Percentiles rank a stretch among this genome's conserved stretches.
Conservation (phyloP, 2,329 filamentous ascomycete species). For the Fusarium protoensiforme region DNA sequence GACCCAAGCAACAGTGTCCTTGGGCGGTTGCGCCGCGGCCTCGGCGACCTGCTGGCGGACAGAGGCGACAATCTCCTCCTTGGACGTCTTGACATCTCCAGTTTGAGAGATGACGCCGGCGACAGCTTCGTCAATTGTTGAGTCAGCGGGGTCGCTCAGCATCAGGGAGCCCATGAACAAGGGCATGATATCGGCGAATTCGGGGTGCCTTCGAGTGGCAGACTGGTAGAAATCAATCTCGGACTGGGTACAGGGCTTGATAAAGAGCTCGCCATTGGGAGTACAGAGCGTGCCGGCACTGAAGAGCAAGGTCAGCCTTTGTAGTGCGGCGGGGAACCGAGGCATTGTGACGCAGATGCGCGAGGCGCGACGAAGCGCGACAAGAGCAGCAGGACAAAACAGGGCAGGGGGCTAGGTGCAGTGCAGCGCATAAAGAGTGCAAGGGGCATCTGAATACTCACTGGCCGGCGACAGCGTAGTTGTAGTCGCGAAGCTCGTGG, state of each 20-base stretch:
- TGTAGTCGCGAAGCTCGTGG: conserved; percentile 74
- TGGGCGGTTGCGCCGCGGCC: conserved; percentile 14
- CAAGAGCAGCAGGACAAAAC: conserved; percentile 8
- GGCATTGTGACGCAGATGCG: conserved; percentile 27
- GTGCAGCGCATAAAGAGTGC: conserved; percentile 20
- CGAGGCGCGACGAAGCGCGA: conserved; percentile 6
- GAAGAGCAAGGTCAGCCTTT: conserved; percentile 36
- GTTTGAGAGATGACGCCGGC: conserved; percentile 55
- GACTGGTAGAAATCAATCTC: conserved; percentile 94
- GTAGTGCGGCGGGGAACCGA: conserved; percentile 10
- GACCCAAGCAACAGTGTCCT: conserved; percentile 53
- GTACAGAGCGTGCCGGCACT: conserved; percentile 94
- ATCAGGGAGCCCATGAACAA: conserved; percentile 83
- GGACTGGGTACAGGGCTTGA: conserved; percentile 89
- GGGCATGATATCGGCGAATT: conserved; percentile 85
- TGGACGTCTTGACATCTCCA: conserved; percentile 47
- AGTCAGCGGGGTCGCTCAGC: conserved; percentile 67
- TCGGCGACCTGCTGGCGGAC: conserved; percentile 48
- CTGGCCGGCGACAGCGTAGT: conserved; percentile 86
- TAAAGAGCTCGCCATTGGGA: conserved; percentile 83
- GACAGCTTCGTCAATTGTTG: conserved; percentile 60
- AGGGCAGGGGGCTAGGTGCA: background rate
- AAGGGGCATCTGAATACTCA: conserved; percentile 59
- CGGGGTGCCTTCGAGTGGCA: conserved; percentile 71
- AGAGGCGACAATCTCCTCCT: conserved; percentile 48